Conservation (phyloP, 2,329 filamentous ascomycete species). For the Metarhizium guizhouense region DNA sequence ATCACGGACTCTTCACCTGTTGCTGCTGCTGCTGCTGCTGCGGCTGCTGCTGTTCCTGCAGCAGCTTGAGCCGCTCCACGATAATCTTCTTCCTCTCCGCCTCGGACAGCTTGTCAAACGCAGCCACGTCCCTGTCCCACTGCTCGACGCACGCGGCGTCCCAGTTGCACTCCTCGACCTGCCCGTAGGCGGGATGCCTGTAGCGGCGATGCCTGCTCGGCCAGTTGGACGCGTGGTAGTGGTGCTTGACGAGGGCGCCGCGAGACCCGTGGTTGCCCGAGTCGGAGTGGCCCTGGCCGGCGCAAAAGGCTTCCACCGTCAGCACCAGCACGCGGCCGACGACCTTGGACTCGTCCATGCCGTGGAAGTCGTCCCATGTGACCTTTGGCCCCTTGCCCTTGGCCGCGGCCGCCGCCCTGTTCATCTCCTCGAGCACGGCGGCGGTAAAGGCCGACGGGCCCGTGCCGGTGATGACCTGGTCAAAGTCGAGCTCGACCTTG, state of each 20-base stretch:
- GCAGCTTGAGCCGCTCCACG: conserved; percentile 19
- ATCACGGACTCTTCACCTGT: no score
- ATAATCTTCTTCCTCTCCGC: conserved; percentile 48
- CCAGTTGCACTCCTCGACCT: conserved; percentile 67
- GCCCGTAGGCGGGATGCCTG: conserved; percentile 59
- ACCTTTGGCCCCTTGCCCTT: conserved; percentile 27
- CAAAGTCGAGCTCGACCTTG: conserved; percentile 58
- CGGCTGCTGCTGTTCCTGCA: not conserved
- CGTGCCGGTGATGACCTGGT: conserved; percentile 65
- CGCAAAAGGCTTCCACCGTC: conserved; percentile 63
- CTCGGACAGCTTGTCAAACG: conserved; percentile 47
- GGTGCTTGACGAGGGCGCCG: conserved; percentile 60
- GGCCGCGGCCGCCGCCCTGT: conserved; percentile 19
- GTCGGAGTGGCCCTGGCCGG: conserved; percentile 64
- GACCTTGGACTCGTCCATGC: conserved; percentile 55
- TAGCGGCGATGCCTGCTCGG: conserved; percentile 56
- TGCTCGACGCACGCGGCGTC: conserved; percentile 50
- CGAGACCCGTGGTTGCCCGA: conserved; percentile 61
- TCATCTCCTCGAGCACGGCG: conserved; percentile 58
- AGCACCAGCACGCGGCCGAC: conserved; percentile 57
- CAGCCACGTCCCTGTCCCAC: conserved; percentile 57
- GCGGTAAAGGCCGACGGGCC: conserved; percentile 62
- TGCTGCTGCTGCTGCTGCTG: not conserved
- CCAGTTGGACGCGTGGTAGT: conserved; percentile 69
- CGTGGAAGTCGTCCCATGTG: conserved; percentile 57